Conservation (phyloP, 2,329 filamentous ascomycete species). For the Paraphaeosphaeria minitans region DNA sequence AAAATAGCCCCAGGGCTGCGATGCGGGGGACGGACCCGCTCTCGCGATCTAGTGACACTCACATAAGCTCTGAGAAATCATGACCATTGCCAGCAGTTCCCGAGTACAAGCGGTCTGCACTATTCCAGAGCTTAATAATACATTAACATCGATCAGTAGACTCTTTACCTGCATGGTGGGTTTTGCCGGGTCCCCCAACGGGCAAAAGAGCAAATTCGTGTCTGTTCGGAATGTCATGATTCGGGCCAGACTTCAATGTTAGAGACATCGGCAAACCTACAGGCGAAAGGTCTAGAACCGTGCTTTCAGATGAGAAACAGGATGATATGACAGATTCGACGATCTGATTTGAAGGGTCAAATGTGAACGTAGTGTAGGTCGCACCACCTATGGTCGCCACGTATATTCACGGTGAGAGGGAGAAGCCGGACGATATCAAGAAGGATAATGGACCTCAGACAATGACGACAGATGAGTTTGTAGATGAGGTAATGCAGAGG, state of each 20-base stretch:
- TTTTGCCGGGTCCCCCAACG: background rate
- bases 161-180: background rate
- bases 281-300: background rate
- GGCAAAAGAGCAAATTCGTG: background rate
- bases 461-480: conserved; percentile 61
- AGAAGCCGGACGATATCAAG: conserved; percentile 62
- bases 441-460: conserved; percentile 59
- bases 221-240: background rate
- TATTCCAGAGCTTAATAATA: background rate
- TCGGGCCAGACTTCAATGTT: background rate
- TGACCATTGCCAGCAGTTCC: background rate
- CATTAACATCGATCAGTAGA: background rate
- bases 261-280: background rate
- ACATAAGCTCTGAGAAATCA: background rate
- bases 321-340: background rate
- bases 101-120: background rate
- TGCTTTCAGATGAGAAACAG: background rate
- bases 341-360: conserved; percentile 44
- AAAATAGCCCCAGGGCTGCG: background rate
- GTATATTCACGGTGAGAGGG: conserved; percentile 61
- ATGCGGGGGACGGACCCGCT: conserved; percentile 1
- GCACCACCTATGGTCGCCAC: conserved; percentile 61
- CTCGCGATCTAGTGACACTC: background rate
- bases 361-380: conserved; percentile 60
- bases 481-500: conserved; percentile 53